Evolutionary conservation across 495 filamentous ascomycete species (phyloP), one percentile per base, ranked within the genome.

Genomic region (Aspergillus leporis): DNA sequence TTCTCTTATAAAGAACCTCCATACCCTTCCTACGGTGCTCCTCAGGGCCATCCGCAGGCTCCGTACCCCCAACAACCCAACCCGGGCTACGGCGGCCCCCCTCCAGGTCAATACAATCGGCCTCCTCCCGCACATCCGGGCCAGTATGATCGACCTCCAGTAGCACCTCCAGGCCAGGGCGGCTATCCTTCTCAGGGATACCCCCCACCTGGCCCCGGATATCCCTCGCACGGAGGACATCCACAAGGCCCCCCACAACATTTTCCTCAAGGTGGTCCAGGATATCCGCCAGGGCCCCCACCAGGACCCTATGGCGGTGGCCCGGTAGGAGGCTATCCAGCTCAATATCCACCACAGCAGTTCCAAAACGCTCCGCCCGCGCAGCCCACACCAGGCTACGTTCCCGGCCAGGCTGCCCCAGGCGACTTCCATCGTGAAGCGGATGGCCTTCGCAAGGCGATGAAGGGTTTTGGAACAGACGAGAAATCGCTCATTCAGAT

Each of bases 391-490:
- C 67, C 75, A 0, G 88, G 89, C 36, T 91, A 90, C 55, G 78
- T 78, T 0, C 79, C 85, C 5, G 78, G 81, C 4, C 83, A 86
- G 62, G 70, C 79, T 19, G 90, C 89, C 23, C 80, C 78, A 5
- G 88, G 83, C 67, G 85, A 92, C 56, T 85, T 81, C 50, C 78
- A 73, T 3, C 66, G 72, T 2, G 84, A 95, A 56, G 90, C 90
- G 0, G 82, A 91, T 50, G 79, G 72, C 9, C 78, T 96, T 22
- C 81, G 90, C 53, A 83, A 82, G 63, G 91, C 93, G 3, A 96
- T 96, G 89, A 95, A 95, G 76, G 91, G 93, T 8, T 87, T 94
- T 57, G 93, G 92, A 45, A 97, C 93, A 0, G 86, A 97, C 64
- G 92, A 96, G 70, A 84, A 83, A 51, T 70, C 82, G 0, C 77